Evolutionary conservation across 805 yeast species (phyloP).

Genomic region (Yarrowia deformans): DNA sequence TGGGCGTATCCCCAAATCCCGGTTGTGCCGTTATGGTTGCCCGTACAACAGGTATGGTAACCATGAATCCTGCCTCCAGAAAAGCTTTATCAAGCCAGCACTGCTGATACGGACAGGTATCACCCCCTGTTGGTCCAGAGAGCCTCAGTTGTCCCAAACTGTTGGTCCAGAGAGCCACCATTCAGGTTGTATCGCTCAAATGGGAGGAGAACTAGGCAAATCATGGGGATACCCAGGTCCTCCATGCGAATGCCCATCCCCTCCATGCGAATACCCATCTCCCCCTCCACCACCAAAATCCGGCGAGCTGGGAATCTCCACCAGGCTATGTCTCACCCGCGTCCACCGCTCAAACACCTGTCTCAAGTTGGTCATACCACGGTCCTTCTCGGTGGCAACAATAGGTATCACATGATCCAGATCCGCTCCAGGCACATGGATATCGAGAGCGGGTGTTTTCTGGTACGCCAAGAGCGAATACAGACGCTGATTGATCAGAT

Average conservation of each 20-base stretch:
- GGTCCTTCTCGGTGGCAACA: constrained; percentile 3
- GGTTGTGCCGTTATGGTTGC: too few species aligned
- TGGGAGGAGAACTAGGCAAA: background rate
- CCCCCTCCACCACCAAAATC: background rate
- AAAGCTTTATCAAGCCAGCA: too few species aligned
- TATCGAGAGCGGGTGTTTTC: background rate
- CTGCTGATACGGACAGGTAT: too few species aligned
- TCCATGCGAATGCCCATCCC: too few species aligned
- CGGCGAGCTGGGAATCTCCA: constrained; percentile 18
- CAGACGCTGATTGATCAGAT: constrained; percentile 22
- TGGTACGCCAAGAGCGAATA: constrained; percentile 13
- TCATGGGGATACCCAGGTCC: background rate
- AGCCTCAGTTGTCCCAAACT: too few species aligned
- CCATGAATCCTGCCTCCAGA: too few species aligned
- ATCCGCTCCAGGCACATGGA: constrained; percentile 24
- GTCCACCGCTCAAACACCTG: constrained; percentile 21
- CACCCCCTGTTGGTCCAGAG: too few species aligned
- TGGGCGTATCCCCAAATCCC: too few species aligned
- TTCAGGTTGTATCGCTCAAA: too few species aligned
- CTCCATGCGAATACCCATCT: too few species aligned
- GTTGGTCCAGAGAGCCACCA: too few species aligned
- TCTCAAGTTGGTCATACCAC: background rate
- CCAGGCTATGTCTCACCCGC: background rate
- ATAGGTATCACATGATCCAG: constrained; percentile 12
- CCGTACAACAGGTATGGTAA: too few species aligned